Percentiles rank a stretch among this genome's conserved stretches.
Conservation (phyloP, 78 protist species). For the Polysphondylium violaceum region DNA sequence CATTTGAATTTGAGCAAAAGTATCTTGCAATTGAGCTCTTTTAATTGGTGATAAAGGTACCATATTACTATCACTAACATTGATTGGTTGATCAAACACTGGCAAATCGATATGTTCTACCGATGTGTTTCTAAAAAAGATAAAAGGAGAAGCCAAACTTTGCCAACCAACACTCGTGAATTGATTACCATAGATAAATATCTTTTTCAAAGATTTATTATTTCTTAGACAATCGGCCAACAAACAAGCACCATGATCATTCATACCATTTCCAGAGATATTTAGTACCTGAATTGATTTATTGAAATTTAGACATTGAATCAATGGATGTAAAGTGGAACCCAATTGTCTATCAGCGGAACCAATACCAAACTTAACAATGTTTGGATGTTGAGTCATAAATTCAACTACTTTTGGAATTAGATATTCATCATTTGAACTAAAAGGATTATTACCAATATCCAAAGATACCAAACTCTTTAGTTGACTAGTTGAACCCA, state of each 20-base stretch:
- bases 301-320: background rate
- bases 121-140: constrained; percentile 44
- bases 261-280: constrained; percentile 54
- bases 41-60: background rate
- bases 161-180: constrained; percentile 59
- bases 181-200: constrained; percentile 42
- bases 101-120: constrained; percentile 27
- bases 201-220: constrained; percentile 28
- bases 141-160: constrained; percentile 29
- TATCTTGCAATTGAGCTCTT: constrained; percentile 26
- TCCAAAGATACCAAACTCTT: constrained; percentile 1
- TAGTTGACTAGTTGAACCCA: background rate
- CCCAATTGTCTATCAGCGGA: background rate
- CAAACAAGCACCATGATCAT: constrained; percentile 75
- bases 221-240: constrained; percentile 37
- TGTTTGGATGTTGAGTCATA: background rate
- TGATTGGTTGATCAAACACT: background rate
- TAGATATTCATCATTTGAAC: background rate
- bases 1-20: constrained; percentile 10
- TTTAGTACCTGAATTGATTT: constrained; percentile 38
- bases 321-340: constrained; percentile 10
- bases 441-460: constrained; percentile 42
- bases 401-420: background rate
- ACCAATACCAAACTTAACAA: constrained; percentile 25
- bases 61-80: background rate